Evolutionary conservation across 495 filamentous ascomycete genomes (phyloP).

Genomic region (Aspergillus bertholletiae): DNA sequence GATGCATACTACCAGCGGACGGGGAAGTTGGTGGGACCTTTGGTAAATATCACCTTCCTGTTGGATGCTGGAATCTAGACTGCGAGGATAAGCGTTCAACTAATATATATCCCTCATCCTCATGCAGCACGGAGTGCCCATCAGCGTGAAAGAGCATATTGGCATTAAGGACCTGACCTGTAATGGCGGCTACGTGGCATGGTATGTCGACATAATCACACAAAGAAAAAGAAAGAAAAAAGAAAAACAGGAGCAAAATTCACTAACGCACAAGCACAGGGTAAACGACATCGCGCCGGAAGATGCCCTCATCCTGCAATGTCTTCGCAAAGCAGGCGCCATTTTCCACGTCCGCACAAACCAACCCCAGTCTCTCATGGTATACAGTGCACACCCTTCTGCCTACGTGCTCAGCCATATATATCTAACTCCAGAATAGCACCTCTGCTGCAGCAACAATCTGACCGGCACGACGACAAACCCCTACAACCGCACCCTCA

Average conservation of each 20-base stretch:
- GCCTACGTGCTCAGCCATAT: neutral
- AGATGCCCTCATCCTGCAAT: slow-evolving; percentile 33
- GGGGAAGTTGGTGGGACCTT: slow-evolving; percentile 35
- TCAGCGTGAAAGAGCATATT: slow-evolving; percentile 66
- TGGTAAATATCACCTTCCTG: slow-evolving; percentile 20
- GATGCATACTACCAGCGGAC: slow-evolving; percentile 46
- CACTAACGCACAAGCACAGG: too few relatives aligned
- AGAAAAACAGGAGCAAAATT: too few relatives aligned
- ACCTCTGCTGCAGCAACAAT: slow-evolving; percentile 54
- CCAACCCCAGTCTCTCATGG: slow-evolving; percentile 50
- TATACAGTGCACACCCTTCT: slow-evolving; percentile 15
- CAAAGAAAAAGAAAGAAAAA: slow-evolving; percentile 36
- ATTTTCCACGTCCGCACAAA: slow-evolving; percentile 66
- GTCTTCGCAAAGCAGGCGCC: slow-evolving; percentile 40
- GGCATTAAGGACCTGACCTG: slow-evolving; percentile 47
- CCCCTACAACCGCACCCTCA: slow-evolving; percentile 54
- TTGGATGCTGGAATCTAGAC: too few relatives aligned
- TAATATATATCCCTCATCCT: too few relatives aligned
- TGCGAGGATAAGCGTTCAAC: too few relatives aligned
- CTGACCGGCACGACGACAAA: slow-evolving; percentile 63
- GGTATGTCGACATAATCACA: slow-evolving; percentile 15
- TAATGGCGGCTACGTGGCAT: slow-evolving; percentile 40
- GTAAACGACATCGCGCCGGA: slow-evolving; percentile 30
- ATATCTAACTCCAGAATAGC: slow-evolving; percentile 20
- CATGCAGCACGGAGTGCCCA: slow-evolving; percentile 60